Evolutionary conservation across 73 alveolate genomes (phyloP), one percentile per base, ranked within the genome.

Genomic region (Blepharisma japonicum): DNA sequence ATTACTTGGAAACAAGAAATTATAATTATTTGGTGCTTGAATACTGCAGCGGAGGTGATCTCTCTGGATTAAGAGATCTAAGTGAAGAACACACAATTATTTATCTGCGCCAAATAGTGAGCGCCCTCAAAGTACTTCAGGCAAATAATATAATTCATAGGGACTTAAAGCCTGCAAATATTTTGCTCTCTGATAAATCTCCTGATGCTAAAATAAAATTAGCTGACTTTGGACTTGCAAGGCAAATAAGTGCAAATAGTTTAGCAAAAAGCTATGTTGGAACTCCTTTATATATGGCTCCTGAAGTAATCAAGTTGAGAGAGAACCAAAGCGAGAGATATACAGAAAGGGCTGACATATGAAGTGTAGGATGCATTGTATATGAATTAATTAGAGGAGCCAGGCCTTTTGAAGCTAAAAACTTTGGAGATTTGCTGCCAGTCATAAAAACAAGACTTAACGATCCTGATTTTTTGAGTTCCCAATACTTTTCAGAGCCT

Each of bases 241-340:
- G 61, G 25, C 14, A 18, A 18, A 9, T 25, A 14, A 45, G 46
- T 47, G 38, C 20, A 2, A 54, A 45, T 9, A 38, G 77, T 39
- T 39, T 39, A 70, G 76, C 61, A 14, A 45, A 70, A 70, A 70
- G 55, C 27, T 14, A 9, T 2, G 21, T 25, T 51, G 97, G 98
- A 1, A 87, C 97, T 20, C 78, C 85, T 48, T 94, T 92, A n/a
- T 91, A 97, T 96, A 82, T 87, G 90, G 98, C 98, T 45, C 98
- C 98, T 27, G 98, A 94, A 77, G 96, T 91, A n/a, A 68, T 90
- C 18, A 71, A 83, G 42, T 78, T 68, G 78, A 88, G 79, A 88
- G 91, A 45, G 79, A 76, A 61, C 18, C n/a, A 11, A 11, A 51
- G 21, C 21, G 66, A 51, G n/a, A 11, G 66, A 51, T 51, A 61